phyloP scores from a whole-genome alignment of 2,329 filamentous ascomycete species.

The Neonectria neomacrospora region DNA sequence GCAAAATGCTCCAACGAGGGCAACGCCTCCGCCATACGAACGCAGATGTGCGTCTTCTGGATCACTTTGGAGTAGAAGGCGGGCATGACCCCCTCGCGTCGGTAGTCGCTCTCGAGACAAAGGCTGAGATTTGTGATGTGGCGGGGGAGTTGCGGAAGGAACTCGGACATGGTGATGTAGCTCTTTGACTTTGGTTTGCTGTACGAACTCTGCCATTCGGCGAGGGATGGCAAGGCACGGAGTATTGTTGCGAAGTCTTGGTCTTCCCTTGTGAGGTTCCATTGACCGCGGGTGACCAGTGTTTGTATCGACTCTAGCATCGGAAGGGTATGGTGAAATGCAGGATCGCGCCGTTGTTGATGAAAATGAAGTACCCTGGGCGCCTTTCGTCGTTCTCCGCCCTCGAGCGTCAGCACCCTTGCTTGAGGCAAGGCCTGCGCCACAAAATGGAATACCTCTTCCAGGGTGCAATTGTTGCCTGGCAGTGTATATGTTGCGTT shows the following conservation, averaged over 20 bases:
- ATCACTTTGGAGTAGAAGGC: constrained; percentile 70
- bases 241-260: constrained; percentile 72
- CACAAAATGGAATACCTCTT: constrained; percentile 76
- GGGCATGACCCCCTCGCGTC: constrained; percentile 70
- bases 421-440: constrained; percentile 67
- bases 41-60: constrained; percentile 72
- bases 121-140: constrained; percentile 73
- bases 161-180: constrained; percentile 75
- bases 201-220: constrained; percentile 71
- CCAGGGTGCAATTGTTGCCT: constrained; percentile 74
- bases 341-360: constrained; percentile 33
- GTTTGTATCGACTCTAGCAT: constrained; percentile 69
- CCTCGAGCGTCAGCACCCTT: constrained; percentile 76
- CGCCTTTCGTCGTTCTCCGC: constrained; percentile 80
- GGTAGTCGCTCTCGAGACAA: constrained; percentile 77
- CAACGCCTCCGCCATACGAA: constrained; percentile 68
- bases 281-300: constrained; percentile 78
- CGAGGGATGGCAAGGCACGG: constrained; percentile 72
- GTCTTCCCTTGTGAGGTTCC: constrained; percentile 76
- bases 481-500: constrained; percentile 69
- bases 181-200: constrained; percentile 80
- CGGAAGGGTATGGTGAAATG: constrained; percentile 53
- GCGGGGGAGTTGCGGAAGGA: constrained; percentile 67
- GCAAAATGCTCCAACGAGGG: constrained; percentile 74
- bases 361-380: constrained; percentile 66